A percentile compares a stretch with the other conserved stretches of the same genome.
Evolutionary conservation across 2,329 filamentous ascomycete genomes (phyloP).

Genomic region (Xenosphaeropsis pyriputrescens): DNA sequence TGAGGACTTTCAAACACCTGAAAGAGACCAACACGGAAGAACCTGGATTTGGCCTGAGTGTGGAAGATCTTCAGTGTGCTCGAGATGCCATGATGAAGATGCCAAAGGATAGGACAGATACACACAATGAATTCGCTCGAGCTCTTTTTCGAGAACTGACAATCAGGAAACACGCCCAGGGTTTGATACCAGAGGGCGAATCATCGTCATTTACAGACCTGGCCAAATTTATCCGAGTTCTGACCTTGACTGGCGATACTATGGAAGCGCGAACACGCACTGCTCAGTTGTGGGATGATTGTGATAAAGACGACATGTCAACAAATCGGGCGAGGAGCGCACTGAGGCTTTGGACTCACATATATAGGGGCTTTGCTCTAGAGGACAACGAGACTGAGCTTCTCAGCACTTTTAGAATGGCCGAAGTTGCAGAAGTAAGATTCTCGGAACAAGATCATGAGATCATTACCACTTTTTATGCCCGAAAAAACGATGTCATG

Average conservation of each 20-base stretch:
- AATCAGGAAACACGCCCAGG: background rate
- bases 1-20: constrained; percentile 47
- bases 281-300: background rate
- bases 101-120: constrained; percentile 9
- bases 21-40: constrained; percentile 17
- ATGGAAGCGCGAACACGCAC: constrained; percentile 11
- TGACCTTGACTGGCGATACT: constrained; percentile 11
- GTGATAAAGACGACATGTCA: background rate
- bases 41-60: constrained; percentile 5
- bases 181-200: background rate
- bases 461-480: constrained; percentile 47
- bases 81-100: constrained; percentile 6
- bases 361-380: constrained; percentile 45
- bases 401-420: constrained; percentile 34
- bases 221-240: constrained; percentile 4
- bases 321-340: constrained; percentile 2
- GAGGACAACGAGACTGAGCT: constrained; percentile 45
- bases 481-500: constrained; percentile 36
- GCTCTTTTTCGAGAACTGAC: constrained; percentile 9
- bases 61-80: constrained; percentile 7
- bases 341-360: constrained; percentile 27
- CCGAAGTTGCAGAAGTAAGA: constrained; percentile 29
- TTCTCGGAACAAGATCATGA: constrained; percentile 32
- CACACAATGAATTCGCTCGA: constrained; percentile 9
- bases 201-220: background rate